These are phyloP conservation scores for Lipomyces yamanashiensis DNA, from an alignment of 805 yeast genomes.

Conservation along the genomic window DNA sequence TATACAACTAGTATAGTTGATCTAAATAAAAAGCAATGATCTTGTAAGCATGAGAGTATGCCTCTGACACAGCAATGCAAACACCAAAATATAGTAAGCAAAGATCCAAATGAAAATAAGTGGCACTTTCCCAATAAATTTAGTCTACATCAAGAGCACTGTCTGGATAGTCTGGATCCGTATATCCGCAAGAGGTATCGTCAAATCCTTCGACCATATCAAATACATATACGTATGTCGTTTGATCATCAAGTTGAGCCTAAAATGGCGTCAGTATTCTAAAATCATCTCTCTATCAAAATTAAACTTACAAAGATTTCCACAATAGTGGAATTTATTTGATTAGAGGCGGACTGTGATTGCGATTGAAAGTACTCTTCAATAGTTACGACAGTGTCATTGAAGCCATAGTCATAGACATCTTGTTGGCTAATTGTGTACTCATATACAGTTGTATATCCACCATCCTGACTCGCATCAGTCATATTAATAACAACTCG, in stretches of 20 bases:
- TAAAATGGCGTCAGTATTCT: background rate
- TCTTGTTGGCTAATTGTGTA: background rate
- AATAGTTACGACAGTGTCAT: constrained; percentile 4
- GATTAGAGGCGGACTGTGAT: background rate
- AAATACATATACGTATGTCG: background rate
- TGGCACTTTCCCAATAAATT: no score
- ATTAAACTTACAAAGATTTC: background rate
- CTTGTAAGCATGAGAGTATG: no score
- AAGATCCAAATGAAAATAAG: no score
- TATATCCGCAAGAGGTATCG: constrained; percentile 3
- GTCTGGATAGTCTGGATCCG: constrained; percentile 7
- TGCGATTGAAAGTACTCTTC: background rate
- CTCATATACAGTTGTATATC: background rate
- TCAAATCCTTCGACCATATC: background rate
- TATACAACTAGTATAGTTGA: no score
- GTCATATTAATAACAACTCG: background rate
- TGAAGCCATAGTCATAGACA: constrained; percentile 3
- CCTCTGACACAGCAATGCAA: background rate
- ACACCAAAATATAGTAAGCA: no score
- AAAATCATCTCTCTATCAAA: background rate
- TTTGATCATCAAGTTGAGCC: constrained; percentile 6
- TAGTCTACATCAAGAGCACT: background rate
- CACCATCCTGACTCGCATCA: background rate
- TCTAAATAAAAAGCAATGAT: no score
- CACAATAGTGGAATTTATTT: background rate